Percentiles rank a stretch among this genome's conserved stretches.
These are phyloP conservation scores for Omphalea diandra DNA, from an alignment of 441 rosid genomes.

Conservation along the genomic window DNA sequence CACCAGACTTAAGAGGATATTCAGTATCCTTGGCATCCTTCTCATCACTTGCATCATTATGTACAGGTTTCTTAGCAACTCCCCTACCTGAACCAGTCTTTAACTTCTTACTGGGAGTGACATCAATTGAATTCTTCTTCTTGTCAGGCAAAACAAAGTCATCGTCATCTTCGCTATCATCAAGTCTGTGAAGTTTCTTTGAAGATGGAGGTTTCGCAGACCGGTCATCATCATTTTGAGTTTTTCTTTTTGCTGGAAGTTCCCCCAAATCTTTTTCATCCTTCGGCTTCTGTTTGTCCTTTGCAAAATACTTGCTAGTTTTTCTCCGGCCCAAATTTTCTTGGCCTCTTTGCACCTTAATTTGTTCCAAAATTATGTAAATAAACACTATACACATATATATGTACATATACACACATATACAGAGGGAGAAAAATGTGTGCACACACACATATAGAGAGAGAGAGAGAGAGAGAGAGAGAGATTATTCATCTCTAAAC, in stretches of 20 bases:
- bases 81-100: constrained; percentile 75
- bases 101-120: constrained; percentile 68
- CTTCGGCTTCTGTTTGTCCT: constrained; percentile 56
- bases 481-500: background rate
- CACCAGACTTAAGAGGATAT: constrained; percentile 61
- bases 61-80: constrained; percentile 47
- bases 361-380: constrained; percentile 17
- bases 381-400: no score
- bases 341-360: constrained; percentile 44
- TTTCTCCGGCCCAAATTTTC: constrained; percentile 66
- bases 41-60: constrained; percentile 51
- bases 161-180: constrained; percentile 45
- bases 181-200: constrained; percentile 50
- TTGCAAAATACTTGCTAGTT: constrained; percentile 93
- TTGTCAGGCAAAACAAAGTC: constrained; percentile 59
- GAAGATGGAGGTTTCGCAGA: constrained; percentile 46
- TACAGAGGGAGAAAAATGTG: background rate
- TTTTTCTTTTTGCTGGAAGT: constrained; percentile 68
- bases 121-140: constrained; percentile 46
- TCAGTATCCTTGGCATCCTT: constrained; percentile 51
- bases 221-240: constrained; percentile 35
- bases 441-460: background rate
- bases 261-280: constrained; percentile 50
- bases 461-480: background rate
- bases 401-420: no score